Percentiles rank a stretch among this genome's conserved stretches.
Conservation (phyloP, 495 filamentous ascomycete species). For the Penicillium silybi region DNA sequence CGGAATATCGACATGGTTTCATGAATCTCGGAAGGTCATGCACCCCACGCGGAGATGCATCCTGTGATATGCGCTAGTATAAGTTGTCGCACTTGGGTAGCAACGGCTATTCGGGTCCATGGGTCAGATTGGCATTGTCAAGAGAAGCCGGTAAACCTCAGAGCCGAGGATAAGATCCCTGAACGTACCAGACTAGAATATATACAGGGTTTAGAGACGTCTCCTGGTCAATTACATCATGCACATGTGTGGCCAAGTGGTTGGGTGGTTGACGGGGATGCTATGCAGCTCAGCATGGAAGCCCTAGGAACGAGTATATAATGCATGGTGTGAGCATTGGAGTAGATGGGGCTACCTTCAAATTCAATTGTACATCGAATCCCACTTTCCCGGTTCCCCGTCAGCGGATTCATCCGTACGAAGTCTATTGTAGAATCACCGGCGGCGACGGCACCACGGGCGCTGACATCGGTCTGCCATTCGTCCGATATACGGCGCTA, state of each 20-base stretch:
- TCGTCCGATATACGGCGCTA: slow-evolving; percentile 24
- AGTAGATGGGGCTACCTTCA: background rate
- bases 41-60: background rate
- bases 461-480: slow-evolving; percentile 47
- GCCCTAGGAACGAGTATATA: background rate
- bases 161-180: background rate
- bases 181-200: background rate
- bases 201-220: background rate
- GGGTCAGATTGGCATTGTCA: background rate
- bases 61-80: background rate
- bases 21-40: background rate
- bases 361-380: background rate
- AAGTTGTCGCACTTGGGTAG: background rate
- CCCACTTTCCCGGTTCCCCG: background rate
- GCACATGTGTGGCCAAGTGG: too few relatives aligned
- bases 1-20: background rate
- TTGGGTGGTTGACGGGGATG: background rate
- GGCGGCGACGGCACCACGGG: slow-evolving; percentile 41
- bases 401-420: background rate
- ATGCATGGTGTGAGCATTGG: background rate
- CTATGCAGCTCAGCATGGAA: background rate
- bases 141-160: background rate
- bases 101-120: background rate
- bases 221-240: slow-evolving; percentile 4
- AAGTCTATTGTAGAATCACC: slow-evolving; percentile 3